phyloP scores from a whole-genome alignment of 768 basidiomycete genomes.

The Trametes elegans region DNA sequence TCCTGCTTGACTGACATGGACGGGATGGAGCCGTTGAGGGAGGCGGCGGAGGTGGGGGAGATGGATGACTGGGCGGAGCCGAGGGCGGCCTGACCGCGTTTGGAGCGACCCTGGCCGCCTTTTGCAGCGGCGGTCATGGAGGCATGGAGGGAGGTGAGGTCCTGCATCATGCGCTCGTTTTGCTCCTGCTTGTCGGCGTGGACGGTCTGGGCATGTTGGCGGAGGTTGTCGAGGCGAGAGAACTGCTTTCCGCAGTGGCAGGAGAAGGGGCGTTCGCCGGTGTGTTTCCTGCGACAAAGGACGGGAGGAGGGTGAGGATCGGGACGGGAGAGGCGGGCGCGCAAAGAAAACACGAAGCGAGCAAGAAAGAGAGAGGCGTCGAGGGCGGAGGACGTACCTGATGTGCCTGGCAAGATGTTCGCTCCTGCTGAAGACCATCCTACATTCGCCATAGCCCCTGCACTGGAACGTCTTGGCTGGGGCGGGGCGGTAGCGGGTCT shows the following conservation, averaged over 20 bases:
- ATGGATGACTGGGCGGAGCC: slow-evolving; percentile 23
- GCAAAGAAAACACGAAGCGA: slow-evolving; percentile 18
- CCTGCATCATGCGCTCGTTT: slow-evolving; percentile 91
- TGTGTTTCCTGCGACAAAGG: slow-evolving; percentile 94
- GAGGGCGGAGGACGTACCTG: slow-evolving; percentile 53
- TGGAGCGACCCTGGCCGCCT: slow-evolving; percentile 36
- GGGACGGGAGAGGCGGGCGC: background rate
- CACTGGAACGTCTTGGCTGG: slow-evolving; percentile 96
- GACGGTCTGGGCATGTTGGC: slow-evolving; percentile 96
- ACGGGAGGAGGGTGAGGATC: slow-evolving; percentile 26
- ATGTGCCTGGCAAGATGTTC: slow-evolving; percentile 97
- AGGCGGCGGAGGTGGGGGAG: slow-evolving; percentile 18
- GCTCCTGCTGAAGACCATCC: slow-evolving; percentile 94
- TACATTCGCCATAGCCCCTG: slow-evolving; percentile 90
- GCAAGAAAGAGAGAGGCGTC: slow-evolving; percentile 31
- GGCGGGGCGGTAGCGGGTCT: slow-evolving; percentile 74
- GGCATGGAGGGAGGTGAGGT: slow-evolving; percentile 80
- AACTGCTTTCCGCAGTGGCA: slow-evolving; percentile 97
- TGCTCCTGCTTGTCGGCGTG: slow-evolving; percentile 91
- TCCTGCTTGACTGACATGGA: slow-evolving; percentile 42
- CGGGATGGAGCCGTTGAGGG: slow-evolving; percentile 19
- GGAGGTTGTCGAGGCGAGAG: slow-evolving; percentile 92
- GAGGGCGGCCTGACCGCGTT: slow-evolving; percentile 34
- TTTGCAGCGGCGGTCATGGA: slow-evolving; percentile 63
- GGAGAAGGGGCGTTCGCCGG: slow-evolving; percentile 93